Evolutionary conservation across 345 rosid species (phyloP), one percentile per base, ranked within the genome.

Genomic region (Populus alba): DNA sequence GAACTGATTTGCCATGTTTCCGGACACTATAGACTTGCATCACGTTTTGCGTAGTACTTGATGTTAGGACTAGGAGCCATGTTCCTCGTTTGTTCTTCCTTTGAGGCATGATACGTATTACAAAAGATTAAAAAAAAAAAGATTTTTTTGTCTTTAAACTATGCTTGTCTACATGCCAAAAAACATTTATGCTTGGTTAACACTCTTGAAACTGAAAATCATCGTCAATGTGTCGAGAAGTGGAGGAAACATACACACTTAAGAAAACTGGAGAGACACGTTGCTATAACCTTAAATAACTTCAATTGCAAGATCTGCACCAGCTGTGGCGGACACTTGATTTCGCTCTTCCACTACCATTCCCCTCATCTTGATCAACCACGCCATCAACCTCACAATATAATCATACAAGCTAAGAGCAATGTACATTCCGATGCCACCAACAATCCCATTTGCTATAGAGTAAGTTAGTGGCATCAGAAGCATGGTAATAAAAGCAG

Each of bases 381-480:
- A 77, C 22, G 13, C 76, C 0, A 73, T 49, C 43, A 79, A 67
- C 61, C 76, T 83, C 79, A 74, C 59, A 18, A 17, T 75, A 65
- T 65, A 74, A 72, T 88, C 98, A 74, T 87, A 90, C 80, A 88
- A 79, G 62, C 91, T 85, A 13, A 95, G 85, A 77, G 94, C 97
- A 79, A 87, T 16, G 70, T 88, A 83, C 0, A 91, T 43, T 37
- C 96, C 96, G 61, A 93, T 85, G 8, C 99, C 98, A 49, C 87
- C 98, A 67, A 95, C 83, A 39, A 95, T 92, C 73, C 99, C 99
- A 78, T 95, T 88, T 27, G 98, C 88, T 65, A 95, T 91, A 0
- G 99, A 95, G 55, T 88, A 93, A 38, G 94, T 95, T 39, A 95
- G 78, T 3, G 99, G 98, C 97, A 95, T 93, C 0, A 93, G 90